Percentiles rank a stretch among this genome's conserved stretches.
Conservation (phyloP, 768 basidiomycete species). For the Boletus pseudo-olivaceus region DNA sequence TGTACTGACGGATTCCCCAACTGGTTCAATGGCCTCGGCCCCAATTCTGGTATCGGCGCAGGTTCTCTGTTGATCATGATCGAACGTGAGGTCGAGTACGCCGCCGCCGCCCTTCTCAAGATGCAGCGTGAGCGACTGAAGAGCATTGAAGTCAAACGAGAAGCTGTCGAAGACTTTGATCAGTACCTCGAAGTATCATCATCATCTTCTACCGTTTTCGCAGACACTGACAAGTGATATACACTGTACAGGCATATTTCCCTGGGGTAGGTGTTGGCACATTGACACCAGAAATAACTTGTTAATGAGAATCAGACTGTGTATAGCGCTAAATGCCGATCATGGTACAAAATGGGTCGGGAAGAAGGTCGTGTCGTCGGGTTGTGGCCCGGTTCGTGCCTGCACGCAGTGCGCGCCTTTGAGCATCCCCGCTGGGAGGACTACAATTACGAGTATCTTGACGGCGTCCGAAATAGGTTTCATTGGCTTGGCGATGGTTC, state of each 20-base stretch:
- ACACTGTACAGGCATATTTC: conserved; percentile 11
- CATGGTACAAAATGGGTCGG: conserved; percentile 64
- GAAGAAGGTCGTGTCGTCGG: conserved; percentile 52
- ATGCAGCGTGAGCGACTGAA: conserved; percentile 60
- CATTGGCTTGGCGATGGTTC: conserved; percentile 62
- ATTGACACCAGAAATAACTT: too few relatives aligned
- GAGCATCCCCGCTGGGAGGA: conserved; percentile 64
- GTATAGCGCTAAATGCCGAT: conserved; percentile 53
- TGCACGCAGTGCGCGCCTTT: conserved; percentile 49
- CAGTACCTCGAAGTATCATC: conserved; percentile 48
- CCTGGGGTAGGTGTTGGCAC: conserved; percentile 3
- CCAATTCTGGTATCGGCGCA: conserved; percentile 52
- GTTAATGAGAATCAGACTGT: conserved; percentile 42
- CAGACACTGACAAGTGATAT: background rate
- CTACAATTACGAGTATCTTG: conserved; percentile 48
- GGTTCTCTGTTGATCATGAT: conserved; percentile 54
- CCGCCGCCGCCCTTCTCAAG: conserved; percentile 52
- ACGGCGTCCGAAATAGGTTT: conserved; percentile 44
- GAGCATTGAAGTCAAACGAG: conserved; percentile 55
- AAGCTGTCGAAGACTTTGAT: conserved; percentile 62
- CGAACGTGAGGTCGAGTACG: conserved; percentile 57
- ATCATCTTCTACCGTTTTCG: too few relatives aligned
- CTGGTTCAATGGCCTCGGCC: conserved; percentile 56
- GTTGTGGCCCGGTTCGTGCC: conserved; percentile 58
- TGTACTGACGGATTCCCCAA: conserved; percentile 68